phyloP scores from a whole-genome alignment of 1,139 yeast species.

The Magnusiomyces ingens region DNA sequence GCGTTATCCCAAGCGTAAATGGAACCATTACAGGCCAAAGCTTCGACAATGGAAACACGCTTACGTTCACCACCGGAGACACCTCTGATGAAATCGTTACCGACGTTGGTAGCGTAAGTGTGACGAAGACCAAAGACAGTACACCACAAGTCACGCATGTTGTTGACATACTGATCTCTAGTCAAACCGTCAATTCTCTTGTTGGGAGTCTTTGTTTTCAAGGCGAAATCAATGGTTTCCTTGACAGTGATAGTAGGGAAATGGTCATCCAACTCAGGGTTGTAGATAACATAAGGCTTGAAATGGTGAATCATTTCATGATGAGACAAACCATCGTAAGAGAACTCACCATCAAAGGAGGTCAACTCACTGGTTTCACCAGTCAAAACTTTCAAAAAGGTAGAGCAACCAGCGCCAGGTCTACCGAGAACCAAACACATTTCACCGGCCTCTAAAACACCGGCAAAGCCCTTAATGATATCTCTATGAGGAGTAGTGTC shows the following conservation, averaged over 20 bases:
- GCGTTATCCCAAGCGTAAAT: conserved; percentile 70
- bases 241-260: conserved; percentile 60
- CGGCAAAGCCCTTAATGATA: conserved; percentile 40
- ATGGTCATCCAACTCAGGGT: conserved; percentile 55
- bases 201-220: conserved; percentile 55
- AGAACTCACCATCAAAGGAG: conserved; percentile 39
- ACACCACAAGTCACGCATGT: conserved; percentile 45
- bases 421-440: conserved; percentile 57
- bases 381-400: conserved; percentile 48
- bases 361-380: conserved; percentile 44
- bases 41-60: conserved; percentile 58
- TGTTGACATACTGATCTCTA: conserved; percentile 43
- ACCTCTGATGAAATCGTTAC: conserved; percentile 56
- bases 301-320: conserved; percentile 43
- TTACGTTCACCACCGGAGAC: conserved; percentile 63
- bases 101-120: conserved; percentile 50
- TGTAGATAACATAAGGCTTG: conserved; percentile 50
- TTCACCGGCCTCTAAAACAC: conserved; percentile 51
- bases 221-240: conserved; percentile 54
- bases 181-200: conserved; percentile 44
- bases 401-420: conserved; percentile 64
- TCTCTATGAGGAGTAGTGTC: conserved; percentile 34
- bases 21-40: conserved; percentile 50
- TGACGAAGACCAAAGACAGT: conserved; percentile 55
- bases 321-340: conserved; percentile 48